Base-by-base conservation (phyloP, 306 rosid genomes). In the Prunus mira region DNA sequence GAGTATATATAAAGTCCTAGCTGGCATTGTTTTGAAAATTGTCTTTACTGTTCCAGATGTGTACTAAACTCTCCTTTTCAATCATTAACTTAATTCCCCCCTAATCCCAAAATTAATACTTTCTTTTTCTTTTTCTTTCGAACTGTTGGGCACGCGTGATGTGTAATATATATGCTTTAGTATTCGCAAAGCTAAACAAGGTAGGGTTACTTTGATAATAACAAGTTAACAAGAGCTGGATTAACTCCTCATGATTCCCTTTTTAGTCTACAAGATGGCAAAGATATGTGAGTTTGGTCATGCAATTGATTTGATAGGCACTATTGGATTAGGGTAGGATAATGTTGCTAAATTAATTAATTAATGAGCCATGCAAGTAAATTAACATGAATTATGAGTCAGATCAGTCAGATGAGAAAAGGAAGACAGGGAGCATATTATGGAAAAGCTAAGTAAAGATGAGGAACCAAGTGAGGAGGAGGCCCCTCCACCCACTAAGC, bases 401-500 rank as follows among this genome's bases (percentile, higher is more conserved):
- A 78, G 87, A 79, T 65, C 73, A 71, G 83, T 43, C 18, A 75
- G 50, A 67, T 49, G 88, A 88, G 85, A 73, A 79, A 85, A 70
- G 77, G 82, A 79, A 67, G 91, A 89, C 93, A 87, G 65, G 76
- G 80, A 84, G 93, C 90, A 91, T 84, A 89, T 84, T 87, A 83
- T 69, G 89, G 83, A 89, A 89, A 89, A 85, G 84, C 62, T 60
- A 66, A 45, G 62, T 71, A 71, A 71, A 79, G 79, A 76, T 22
- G 11, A 84, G 77, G 83, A 74, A 51, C 79, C 67, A 55, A 86
- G 87, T 84, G 71, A 82, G 77, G 19, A 45, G 28, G 32, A 17
- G 93, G 89, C 46, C 91, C 96, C 93, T 75, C 88, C 80, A 84
- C 83, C 83, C 89, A 91, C 89, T 82, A 66, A 86, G 71, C 92